phyloP scores from a whole-genome alignment of 169 alveolate genomes.

The Theileria sp. region DNA sequence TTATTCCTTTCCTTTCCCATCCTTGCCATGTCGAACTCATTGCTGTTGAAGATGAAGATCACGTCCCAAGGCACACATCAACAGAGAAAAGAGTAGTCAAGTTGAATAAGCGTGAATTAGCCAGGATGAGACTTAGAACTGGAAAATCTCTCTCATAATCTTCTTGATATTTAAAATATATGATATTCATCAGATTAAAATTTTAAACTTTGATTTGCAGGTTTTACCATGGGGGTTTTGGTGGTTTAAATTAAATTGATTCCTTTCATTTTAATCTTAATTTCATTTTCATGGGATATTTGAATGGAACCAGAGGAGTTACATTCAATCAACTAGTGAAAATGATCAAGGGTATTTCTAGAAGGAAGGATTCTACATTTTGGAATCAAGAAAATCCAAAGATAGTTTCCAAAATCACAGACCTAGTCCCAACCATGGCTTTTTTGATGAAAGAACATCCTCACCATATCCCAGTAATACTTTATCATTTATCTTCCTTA shows the following conservation, averaged over 20 bases:
- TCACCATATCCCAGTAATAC: slow-evolving; percentile 38
- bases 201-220: not conserved
- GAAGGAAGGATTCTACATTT: not conserved
- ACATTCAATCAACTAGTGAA: not conserved
- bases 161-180: not conserved
- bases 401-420: not conserved
- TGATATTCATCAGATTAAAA: not conserved
- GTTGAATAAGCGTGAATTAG: slow-evolving; percentile 79
- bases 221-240: not conserved
- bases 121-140: slow-evolving; percentile 73
- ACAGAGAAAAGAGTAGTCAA: slow-evolving; percentile 69
- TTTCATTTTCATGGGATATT: not conserved
- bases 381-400: not conserved
- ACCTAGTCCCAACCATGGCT: not conserved
- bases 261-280: not conserved
- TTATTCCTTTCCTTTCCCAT: slow-evolving; percentile 87
- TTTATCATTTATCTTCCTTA: slow-evolving; percentile 25
- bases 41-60: slow-evolving; percentile 81
- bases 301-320: not conserved
- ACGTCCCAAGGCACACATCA: slow-evolving; percentile 75
- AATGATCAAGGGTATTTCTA: slow-evolving; percentile 7
- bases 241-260: not conserved
- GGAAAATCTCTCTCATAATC: slow-evolving; percentile 39
- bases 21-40: slow-evolving; percentile 89
- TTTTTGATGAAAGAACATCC: slow-evolving; percentile 25